A percentile compares a stretch with the other conserved stretches of the same genome.
phyloP scores from a whole-genome alignment of 1,284 basidiomycete species.

The Papiliotrema laurentii region DNA sequence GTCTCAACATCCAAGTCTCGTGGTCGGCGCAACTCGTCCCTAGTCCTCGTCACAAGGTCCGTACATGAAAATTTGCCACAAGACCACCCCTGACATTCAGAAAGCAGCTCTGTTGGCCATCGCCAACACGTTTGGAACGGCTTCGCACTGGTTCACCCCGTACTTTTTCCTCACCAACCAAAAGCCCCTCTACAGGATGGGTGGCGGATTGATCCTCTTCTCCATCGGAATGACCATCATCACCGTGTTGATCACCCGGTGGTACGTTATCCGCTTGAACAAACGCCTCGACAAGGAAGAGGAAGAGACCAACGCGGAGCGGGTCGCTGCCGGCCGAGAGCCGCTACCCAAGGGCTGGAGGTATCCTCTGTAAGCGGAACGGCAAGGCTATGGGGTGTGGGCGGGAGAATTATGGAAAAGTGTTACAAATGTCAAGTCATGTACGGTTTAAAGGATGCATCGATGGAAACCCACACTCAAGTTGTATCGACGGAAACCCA shows the following conservation, averaged over 20 bases:
- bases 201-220: slow-evolving; percentile 12
- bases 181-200: slow-evolving; percentile 9
- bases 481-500: too few species aligned
- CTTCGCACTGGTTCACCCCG: slow-evolving; percentile 14
- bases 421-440: too few species aligned
- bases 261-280: slow-evolving; percentile 11
- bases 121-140: slow-evolving; percentile 14
- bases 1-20: slow-evolving; percentile 15
- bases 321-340: slow-evolving; percentile 1
- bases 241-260: slow-evolving; percentile 8
- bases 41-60: slow-evolving; percentile 8
- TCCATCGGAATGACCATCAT: slow-evolving; percentile 12
- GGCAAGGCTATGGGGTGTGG: too few species aligned
- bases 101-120: slow-evolving; percentile 13
- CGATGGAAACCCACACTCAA: too few species aligned
- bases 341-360: slow-evolving; percentile 12
- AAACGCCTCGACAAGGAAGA: slow-evolving; percentile 10
- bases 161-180: slow-evolving; percentile 15
- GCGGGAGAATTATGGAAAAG: too few species aligned
- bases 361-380: slow-evolving; percentile 10
- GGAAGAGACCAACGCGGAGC: slow-evolving; percentile 6
- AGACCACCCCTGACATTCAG: not conserved
- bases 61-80: not conserved
- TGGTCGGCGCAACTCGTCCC: slow-evolving; percentile 13
- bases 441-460: too few species aligned